Percentiles rank a stretch among this genome's conserved stretches.
phyloP scores from a whole-genome alignment of 1,284 basidiomycete species.

The Mixia osmundae region DNA sequence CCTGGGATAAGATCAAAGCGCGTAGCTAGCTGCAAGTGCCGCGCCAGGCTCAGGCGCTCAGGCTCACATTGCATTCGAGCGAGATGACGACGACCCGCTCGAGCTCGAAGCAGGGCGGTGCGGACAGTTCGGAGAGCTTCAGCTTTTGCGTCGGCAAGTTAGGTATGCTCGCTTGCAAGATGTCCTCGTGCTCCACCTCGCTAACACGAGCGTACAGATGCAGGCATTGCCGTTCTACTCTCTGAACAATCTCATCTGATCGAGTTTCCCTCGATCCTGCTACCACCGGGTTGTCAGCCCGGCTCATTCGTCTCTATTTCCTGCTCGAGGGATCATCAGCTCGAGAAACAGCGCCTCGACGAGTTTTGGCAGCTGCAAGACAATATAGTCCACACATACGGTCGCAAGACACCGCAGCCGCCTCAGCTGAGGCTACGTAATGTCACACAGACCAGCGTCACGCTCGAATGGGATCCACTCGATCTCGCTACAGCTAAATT shows the following conservation, averaged over 20 bases:
- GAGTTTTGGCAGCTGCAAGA: conserved; percentile 64
- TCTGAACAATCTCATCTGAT: conserved; percentile 41
- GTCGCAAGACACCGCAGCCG: conserved; percentile 38
- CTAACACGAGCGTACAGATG: too few relatives aligned
- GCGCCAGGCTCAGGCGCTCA: too few relatives aligned
- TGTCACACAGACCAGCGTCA: conserved; percentile 80
- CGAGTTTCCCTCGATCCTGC: conserved; percentile 77
- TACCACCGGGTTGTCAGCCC: conserved; percentile 66
- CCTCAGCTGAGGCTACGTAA: conserved; percentile 54
- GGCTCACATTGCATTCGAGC: too few relatives aligned
- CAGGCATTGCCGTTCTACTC: conserved; percentile 16
- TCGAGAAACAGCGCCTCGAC: conserved; percentile 52
- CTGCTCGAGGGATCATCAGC: conserved; percentile 54
- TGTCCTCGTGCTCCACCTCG: too few relatives aligned
- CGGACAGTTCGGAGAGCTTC: too few relatives aligned
- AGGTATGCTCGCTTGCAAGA: too few relatives aligned
- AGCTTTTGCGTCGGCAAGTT: too few relatives aligned
- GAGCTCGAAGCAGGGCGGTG: too few relatives aligned
- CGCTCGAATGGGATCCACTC: conserved; percentile 72
- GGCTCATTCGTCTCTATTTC: conserved; percentile 95
- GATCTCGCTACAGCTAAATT: conserved; percentile 61
- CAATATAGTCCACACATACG: conserved; percentile 50
- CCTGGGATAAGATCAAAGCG: too few relatives aligned
- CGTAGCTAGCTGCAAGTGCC: too few relatives aligned
- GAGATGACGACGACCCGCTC: too few relatives aligned